Evolutionary conservation across 768 basidiomycete genomes (phyloP).

Genomic region (Agrocybe praecox): DNA sequence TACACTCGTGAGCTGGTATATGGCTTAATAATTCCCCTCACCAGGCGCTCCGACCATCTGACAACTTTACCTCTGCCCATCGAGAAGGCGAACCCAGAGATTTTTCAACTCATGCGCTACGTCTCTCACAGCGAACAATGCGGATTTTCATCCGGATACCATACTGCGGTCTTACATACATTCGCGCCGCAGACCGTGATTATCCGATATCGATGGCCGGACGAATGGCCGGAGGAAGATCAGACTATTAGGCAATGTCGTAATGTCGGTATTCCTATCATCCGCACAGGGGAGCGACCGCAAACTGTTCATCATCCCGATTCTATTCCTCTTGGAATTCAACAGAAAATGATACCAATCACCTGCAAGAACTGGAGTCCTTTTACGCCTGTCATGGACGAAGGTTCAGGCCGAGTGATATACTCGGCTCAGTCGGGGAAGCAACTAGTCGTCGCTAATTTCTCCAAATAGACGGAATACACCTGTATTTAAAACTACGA

Average conservation of each 20-base stretch:
- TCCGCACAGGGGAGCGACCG: not conserved
- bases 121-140: conserved; percentile 3
- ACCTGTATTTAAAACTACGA: no score
- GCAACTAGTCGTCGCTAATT: conserved; percentile 3
- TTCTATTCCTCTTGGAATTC: not conserved
- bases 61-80: not conserved
- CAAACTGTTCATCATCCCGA: no score
- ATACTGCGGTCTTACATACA: conserved; percentile 3
- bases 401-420: conserved; percentile 4
- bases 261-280: not conserved
- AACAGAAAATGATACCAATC: conserved; percentile 3
- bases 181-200: conserved; percentile 3
- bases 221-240: not conserved
- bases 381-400: conserved; percentile 5
- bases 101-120: not conserved
- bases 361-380: conserved; percentile 5
- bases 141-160: conserved; percentile 4
- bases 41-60: not conserved
- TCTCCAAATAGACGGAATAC: not conserved
- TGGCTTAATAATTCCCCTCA: not conserved
- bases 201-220: conserved; percentile 2
- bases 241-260: not conserved
- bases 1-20: not conserved
- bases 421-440: conserved; percentile 4
- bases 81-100: not conserved